These are phyloP conservation scores for Macrolepiota albuminosa DNA, from an alignment of 768 basidiomycete species.

Conservation along the genomic window DNA sequence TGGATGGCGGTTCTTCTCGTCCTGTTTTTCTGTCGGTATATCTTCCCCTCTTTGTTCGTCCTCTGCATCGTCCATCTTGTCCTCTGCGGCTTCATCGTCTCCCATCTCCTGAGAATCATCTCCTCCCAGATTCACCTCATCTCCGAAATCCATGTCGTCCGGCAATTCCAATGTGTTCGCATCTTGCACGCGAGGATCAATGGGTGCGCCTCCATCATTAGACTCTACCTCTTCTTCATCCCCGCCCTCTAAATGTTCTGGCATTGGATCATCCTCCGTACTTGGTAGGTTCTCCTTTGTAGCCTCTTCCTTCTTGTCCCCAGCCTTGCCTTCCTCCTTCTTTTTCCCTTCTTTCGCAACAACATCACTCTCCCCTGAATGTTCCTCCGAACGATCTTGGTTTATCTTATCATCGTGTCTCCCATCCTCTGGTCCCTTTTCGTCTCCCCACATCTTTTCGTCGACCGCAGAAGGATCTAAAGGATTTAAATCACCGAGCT, in stretches of 20 bases:
- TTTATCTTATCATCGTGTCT: conserved; percentile 52
- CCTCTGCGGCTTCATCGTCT: conserved; percentile 26
- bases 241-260: conserved; percentile 26
- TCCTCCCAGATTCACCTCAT: conserved; percentile 29
- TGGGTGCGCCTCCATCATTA: conserved; percentile 54
- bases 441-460: conserved; percentile 97
- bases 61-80: conserved; percentile 28
- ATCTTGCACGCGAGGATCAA: conserved; percentile 76
- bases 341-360: conserved; percentile 70
- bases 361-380: conserved; percentile 57
- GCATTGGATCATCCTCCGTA: conserved; percentile 14
- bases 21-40: conserved; percentile 15
- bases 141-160: conserved; percentile 71
- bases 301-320: conserved; percentile 24
- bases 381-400: conserved; percentile 52
- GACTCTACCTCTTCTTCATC: conserved; percentile 39
- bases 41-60: conserved; percentile 21
- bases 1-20: conserved; percentile 16
- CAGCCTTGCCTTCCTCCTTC: conserved; percentile 28
- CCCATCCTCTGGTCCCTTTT: conserved; percentile 52
- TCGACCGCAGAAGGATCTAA: conserved; percentile 82
- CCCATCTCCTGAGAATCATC: conserved; percentile 22
- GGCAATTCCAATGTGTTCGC: conserved; percentile 83
- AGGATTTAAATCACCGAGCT: conserved; percentile 76
- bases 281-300: conserved; percentile 16